These are phyloP conservation scores for Extremus antarcticus DNA, from an alignment of 495 filamentous ascomycete species.

Conservation along the genomic window DNA sequence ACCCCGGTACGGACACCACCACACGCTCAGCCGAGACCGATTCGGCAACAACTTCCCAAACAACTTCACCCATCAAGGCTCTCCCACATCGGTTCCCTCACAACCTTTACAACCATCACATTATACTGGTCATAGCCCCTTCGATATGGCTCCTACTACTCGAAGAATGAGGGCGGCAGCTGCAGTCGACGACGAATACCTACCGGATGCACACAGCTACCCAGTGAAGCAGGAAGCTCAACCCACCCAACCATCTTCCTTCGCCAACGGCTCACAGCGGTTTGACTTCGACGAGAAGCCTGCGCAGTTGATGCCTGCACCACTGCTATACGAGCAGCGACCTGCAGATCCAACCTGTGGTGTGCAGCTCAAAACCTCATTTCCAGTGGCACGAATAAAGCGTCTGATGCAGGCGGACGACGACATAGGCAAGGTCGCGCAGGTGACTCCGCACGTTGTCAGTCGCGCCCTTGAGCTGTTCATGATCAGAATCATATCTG, in stretches of 20 bases:
- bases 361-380: slow-evolving; percentile 83
- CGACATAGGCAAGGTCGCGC: slow-evolving; percentile 96
- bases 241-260: not conserved
- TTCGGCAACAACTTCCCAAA: not conserved
- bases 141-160: not conserved
- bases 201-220: slow-evolving; percentile 6
- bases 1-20: not conserved
- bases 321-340: not conserved
- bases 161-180: not conserved
- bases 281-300: not conserved
- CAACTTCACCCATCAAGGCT: not conserved
- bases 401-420: slow-evolving; percentile 99
- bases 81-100: not conserved
- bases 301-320: not conserved
- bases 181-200: slow-evolving; percentile 2
- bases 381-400: slow-evolving; percentile 96
- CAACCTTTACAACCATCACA: not conserved
- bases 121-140: not conserved
- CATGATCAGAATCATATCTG: slow-evolving; percentile 75
- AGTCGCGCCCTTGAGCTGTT: slow-evolving; percentile 96
- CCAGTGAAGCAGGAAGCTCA: slow-evolving; percentile 3
- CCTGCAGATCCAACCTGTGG: slow-evolving; percentile 25
- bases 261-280: not conserved
- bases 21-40: not conserved
- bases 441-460: slow-evolving; percentile 89